phyloP scores from a whole-genome alignment of 139 green algal genomes.

The Monoraphidium neglectum region DNA sequence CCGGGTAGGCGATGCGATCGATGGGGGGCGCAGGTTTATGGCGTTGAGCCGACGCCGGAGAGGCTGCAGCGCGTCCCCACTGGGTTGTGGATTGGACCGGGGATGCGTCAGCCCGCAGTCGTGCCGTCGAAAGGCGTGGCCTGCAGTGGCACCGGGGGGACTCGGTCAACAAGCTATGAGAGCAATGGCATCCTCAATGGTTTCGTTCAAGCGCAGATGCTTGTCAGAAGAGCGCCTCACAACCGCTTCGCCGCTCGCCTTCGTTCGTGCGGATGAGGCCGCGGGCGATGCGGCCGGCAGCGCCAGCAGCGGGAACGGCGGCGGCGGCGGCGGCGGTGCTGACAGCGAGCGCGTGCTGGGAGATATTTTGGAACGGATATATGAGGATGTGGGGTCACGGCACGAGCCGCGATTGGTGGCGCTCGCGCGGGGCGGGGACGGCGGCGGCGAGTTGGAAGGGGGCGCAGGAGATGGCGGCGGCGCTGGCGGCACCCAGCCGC shows the following conservation, averaged over 20 bases:
- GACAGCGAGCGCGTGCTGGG: no score
- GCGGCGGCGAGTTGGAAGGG: not conserved
- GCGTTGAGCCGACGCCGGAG: no score
- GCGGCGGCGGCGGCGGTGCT: no score
- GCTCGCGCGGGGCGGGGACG: not conserved
- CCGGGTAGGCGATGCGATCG: no score
- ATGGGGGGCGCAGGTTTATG: no score
- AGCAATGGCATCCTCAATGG: not conserved
- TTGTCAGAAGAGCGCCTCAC: no score
- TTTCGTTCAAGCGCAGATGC: not conserved
- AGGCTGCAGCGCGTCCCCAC: no score
- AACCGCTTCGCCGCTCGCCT: no score
- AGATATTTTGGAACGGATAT: not conserved
- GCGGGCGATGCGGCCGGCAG: not conserved
- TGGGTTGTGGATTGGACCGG: no score
- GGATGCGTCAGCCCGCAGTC: not conserved
- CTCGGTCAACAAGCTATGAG: not conserved
- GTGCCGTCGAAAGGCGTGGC: not conserved
- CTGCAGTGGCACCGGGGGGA: not conserved
- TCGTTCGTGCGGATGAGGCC: not conserved
- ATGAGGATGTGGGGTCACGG: not conserved
- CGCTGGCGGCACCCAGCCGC: not conserved
- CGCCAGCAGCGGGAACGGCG: not conserved
- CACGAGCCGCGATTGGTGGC: constrained; percentile 5
- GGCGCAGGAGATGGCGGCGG: not conserved